Base-by-base conservation (phyloP, 352 stramenopile genomes). In the Phytopythium aichiense region DNA sequence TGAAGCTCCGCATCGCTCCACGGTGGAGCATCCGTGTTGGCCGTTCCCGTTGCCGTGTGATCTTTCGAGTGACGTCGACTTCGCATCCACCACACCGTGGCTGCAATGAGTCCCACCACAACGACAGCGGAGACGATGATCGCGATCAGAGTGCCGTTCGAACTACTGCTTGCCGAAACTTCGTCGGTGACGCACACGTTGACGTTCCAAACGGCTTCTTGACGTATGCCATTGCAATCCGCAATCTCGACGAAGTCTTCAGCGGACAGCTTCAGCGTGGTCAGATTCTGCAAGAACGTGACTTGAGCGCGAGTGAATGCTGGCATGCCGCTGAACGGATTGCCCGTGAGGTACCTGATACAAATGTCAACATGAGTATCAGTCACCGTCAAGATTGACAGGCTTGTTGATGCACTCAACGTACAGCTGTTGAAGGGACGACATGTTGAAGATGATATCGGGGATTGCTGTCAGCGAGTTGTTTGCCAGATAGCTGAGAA, bases 1-100 rank as follows among this genome's bases (percentile, higher is more conserved):
- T 56, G 57, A 9, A 75, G 61, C 18, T 72, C 56, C 7, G n/a
- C 23, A 23, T 75, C 61, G 48, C 67, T 61, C 61, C 61, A 68
- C 35, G 67, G 51, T 38, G 33, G 33, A 38, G 2, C n/a, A 22
- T 25, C 33, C 33, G 33, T 38, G 33, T 38, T 38, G 2, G 33
- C 33, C 33, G 33, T 38, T 5, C 7, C 33, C 7, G 33, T 38
- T 13, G 11, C 7, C 11, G 33, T 38, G 33, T 15, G 7, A 13
- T 38, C 35, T 15, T 40, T 40, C 35, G 35, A 40, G 35, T 40
- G 35, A 2, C 9, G 35, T 16, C 35, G 35, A 15, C 35, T 40
- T 16, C 35, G 35, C 12, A 40, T 15, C 35, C 35, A 40, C 35
- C 35, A 40, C 35, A 40, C 35, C 9, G 35, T 4, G 35, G 35